Conservation (phyloP, 2,329 filamentous ascomycete species). For the Sphaerostilbella broomeana region DNA sequence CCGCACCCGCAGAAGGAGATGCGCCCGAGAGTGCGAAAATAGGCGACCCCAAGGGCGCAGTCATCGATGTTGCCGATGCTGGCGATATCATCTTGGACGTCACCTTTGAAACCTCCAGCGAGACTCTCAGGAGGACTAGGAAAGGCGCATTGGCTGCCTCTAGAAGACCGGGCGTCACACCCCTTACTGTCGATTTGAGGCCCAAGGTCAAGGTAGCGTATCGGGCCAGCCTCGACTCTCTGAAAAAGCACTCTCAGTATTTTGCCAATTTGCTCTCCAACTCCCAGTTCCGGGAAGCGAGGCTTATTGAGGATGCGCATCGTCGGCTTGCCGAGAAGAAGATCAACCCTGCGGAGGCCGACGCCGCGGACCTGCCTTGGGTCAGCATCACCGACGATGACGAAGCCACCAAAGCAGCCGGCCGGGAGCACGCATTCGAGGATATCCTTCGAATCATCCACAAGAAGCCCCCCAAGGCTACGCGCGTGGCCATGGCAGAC, state of each 20-base stretch:
- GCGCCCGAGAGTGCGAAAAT: slow-evolving; percentile 22
- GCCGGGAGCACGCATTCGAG: slow-evolving; percentile 55
- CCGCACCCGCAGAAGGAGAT: slow-evolving; percentile 14
- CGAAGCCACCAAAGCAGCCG: slow-evolving; percentile 54
- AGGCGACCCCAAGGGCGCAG: slow-evolving; percentile 24
- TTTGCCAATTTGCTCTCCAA: slow-evolving; percentile 62
- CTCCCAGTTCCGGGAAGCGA: slow-evolving; percentile 56
- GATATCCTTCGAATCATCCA: slow-evolving; percentile 65
- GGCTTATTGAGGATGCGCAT: slow-evolving; percentile 45
- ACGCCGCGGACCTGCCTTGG: slow-evolving; percentile 50
- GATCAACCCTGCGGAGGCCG: slow-evolving; percentile 42
- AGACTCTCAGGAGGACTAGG: slow-evolving; percentile 41
- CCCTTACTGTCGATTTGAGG: slow-evolving; percentile 29
- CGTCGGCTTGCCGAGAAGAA: slow-evolving; percentile 41
- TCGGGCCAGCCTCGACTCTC: slow-evolving; percentile 49
- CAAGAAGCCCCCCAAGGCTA: slow-evolving; percentile 36
- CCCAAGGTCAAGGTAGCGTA: slow-evolving; percentile 42
- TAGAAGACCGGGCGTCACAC: slow-evolving; percentile 23
- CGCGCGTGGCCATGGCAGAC: slow-evolving; percentile 48
- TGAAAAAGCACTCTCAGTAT: slow-evolving; percentile 60
- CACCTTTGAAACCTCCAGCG: slow-evolving; percentile 53
- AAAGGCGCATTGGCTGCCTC: slow-evolving; percentile 30
- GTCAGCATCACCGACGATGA: slow-evolving; percentile 63
- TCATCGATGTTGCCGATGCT: slow-evolving; percentile 46
- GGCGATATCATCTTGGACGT: slow-evolving; percentile 64